Evolutionary conservation across 2,329 filamentous ascomycete species (phyloP), one percentile per base, ranked within the genome.

Genomic region (Venturia pyrina): DNA sequence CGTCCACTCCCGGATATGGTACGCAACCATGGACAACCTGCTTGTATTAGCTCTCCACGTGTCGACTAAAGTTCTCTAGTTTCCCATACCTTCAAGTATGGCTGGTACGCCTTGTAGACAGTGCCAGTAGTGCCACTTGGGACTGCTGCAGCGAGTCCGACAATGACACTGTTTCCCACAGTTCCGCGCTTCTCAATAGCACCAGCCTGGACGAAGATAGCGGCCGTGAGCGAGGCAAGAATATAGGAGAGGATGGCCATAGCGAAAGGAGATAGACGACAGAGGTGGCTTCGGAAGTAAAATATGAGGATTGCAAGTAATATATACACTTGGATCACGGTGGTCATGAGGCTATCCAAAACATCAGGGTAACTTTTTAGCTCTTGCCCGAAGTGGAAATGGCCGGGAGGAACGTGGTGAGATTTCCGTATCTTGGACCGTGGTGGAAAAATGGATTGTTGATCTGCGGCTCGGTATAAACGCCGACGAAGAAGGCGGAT

Each of bases 1-100:
- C 78, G 68, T 88, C 82, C 1, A 88, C 85, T 1, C 82, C 85
- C 0, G 85, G 85, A 70, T 85, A 88, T 0, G 85, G 84, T 10
- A 87, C 85, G 68, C 85, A 88, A 59, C 85, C 85, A 69, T 83
- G 83, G 21, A 79, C 78, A 5, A 87, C 81, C 13, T 84, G 70
- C 6, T 48, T 10, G 6, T 8, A 10, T n/a, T 21, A 21, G n/a
- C 13, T 46, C 5, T 46, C 17, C 17, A 21, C 8, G n/a, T 5
- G 19, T 15, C 19, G n/a, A 48, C 2, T 21, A 5, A 21, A 19
- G 3, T 5, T 48, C 44, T 5, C 1, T 21, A 4, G n/a, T 48
- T 1, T n/a, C 19, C n/a, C 19, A 48, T 19, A 44, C 43, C 17
- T 48, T n/a, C 17, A 86, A 77, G 64, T 77, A 79, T 0, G 84